Base-by-base conservation (phyloP, 768 basidiomycete species). In the Tulasnella sp. region DNA sequence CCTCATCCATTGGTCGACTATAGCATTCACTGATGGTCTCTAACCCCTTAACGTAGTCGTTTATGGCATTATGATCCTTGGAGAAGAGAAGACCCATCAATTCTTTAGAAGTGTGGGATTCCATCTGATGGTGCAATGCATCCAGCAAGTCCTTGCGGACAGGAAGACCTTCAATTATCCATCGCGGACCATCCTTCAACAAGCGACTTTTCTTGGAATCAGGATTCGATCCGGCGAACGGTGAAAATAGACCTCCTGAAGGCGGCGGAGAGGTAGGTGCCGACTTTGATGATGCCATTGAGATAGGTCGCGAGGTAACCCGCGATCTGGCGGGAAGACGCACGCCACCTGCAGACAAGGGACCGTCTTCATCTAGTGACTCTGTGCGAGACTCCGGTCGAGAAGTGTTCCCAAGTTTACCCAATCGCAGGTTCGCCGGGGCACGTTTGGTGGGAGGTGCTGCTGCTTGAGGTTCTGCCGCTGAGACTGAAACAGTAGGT, bases 1-100 rank as follows among this genome's bases (percentile, higher is more conserved):
- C 64, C 6, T 51, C 49, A 29, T 45, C 43, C 24, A 27, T 25
- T 29, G 32, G 19, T 3, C 20, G 25, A 3, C 10, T 31, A 65
- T 79, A 91, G 61, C 88, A 82, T 1, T 92, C 87, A 47, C 78
- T 74, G 19, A 98, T 71, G 43, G 68, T 72, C 5, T 74, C 69
- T 46, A 98, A 65, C 5, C 85, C 93, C n/a, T 71, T 69, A 47
- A 93, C 73, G 60, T 85, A 81, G 63, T 98, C 95, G 59, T 89
- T 92, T 57, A 96, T 82, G 5, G 91, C 88, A 57, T 83, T 87
- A 64, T 96, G 95, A 59, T 95, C 95, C 54, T 84, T 86, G 61
- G 93, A 96, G 69, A 96, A 99, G 25, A 99, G 70, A 25, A 77
- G 77, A 4, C 75, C 65, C 10, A 84, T 64, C 2, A 98, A 66